phyloP scores from a whole-genome alignment of 2,329 filamentous ascomycete genomes.

The Colletotrichum noveboracense region DNA sequence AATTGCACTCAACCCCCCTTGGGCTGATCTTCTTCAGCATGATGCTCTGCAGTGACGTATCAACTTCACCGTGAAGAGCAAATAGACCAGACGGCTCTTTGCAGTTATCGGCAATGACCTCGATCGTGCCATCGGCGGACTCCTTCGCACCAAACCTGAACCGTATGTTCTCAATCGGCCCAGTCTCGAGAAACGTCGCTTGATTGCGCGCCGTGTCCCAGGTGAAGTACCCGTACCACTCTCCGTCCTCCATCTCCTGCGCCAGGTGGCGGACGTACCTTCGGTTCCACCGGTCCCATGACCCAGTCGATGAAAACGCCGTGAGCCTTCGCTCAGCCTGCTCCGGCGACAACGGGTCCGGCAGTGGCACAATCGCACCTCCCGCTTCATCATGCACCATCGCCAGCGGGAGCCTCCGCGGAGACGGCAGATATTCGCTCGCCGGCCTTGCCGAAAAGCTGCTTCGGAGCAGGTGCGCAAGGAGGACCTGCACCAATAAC shows the following conservation, averaged over 20 bases:
- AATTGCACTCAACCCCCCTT: background rate
- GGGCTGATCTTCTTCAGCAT: background rate
- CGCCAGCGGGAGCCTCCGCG: background rate
- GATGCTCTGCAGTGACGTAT: background rate
- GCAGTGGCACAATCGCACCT: background rate
- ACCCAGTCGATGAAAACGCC: background rate
- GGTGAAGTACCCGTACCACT: background rate
- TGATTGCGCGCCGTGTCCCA: background rate
- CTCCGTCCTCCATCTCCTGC: background rate
- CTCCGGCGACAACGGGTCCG: background rate
- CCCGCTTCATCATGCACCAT: background rate
- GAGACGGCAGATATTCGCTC: background rate
- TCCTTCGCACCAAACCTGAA: background rate
- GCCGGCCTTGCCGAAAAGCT: background rate
- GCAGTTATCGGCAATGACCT: background rate
- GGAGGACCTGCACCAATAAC: background rate
- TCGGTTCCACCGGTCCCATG: background rate
- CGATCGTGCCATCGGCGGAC: background rate
- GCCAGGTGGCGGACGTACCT: background rate
- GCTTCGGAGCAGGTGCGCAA: background rate
- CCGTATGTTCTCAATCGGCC: background rate
- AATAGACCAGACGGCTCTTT: background rate
- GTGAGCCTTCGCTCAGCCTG: background rate
- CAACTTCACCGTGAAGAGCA: background rate
- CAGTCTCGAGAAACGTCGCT: background rate